A percentile compares a stretch with the other conserved stretches of the same genome.
Evolutionary conservation across 192 early-diverging fungal species (phyloP).

Genomic region (Entrophospora sp.): DNA sequence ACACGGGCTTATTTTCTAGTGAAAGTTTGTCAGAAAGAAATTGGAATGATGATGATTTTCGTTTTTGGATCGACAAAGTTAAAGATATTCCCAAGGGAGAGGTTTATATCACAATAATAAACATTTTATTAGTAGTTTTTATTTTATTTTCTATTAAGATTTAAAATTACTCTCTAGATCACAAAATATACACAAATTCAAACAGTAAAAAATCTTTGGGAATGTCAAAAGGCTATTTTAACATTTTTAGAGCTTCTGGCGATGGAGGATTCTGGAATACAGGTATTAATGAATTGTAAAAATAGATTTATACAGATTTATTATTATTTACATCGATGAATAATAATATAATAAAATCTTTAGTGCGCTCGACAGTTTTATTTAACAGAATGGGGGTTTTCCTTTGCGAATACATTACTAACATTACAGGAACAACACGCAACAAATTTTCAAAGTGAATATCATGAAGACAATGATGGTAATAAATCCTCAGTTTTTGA

Average conservation of each 20-base stretch:
- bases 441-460: not conserved
- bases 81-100: constrained; percentile 6
- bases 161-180: constrained; percentile 15
- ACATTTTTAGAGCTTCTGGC: constrained; percentile 19
- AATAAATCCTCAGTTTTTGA: not conserved
- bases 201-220: constrained; percentile 11
- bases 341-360: too few species aligned
- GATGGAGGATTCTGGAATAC: constrained; percentile 17
- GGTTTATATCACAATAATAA: constrained; percentile 21
- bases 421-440: not conserved
- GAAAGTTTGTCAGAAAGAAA: not conserved
- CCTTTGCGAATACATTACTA: constrained; percentile 1
- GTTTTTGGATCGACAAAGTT: constrained; percentile 19
- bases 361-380: constrained; percentile 25
- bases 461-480: not conserved
- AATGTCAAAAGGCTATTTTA: constrained; percentile 16
- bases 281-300: constrained; percentile 18
- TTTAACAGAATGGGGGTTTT: constrained; percentile 31
- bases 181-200: not conserved
- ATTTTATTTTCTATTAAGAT: constrained; percentile 12
- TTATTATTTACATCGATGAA: too few species aligned
- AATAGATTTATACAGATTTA: too few species aligned
- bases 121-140: constrained; percentile 14
- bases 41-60: constrained; percentile 1
- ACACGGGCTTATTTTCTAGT: not conserved